Conservation (phyloP, 768 basidiomycete species). For the Nidula microcarpa region DNA sequence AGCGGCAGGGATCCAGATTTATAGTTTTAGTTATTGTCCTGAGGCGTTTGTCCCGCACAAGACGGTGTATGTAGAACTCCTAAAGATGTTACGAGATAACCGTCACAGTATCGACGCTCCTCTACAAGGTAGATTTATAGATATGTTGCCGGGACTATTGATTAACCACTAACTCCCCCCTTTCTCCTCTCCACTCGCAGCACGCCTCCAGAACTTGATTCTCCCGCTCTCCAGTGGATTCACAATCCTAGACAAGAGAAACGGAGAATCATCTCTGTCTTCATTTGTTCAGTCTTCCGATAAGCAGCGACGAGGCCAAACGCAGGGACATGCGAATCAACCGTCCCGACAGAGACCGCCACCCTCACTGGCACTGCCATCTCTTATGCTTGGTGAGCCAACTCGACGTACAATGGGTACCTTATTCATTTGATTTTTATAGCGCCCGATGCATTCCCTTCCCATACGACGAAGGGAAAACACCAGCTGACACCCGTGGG, state of each 20-base stretch:
- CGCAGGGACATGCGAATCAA: constrained; percentile 9
- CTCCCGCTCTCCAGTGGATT: constrained; percentile 29
- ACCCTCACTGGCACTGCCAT: constrained; percentile 6
- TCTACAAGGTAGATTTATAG: constrained; percentile 26
- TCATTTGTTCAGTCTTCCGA: no score
- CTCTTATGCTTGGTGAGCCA: constrained; percentile 34
- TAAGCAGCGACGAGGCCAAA: background rate
- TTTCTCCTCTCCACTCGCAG: constrained; percentile 22
- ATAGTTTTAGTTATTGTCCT: constrained; percentile 44
- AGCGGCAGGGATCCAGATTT: constrained; percentile 34
- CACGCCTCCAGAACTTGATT: constrained; percentile 9
- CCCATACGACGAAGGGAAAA: background rate
- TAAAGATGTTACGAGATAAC: constrained; percentile 36
- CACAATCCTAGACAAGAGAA: background rate
- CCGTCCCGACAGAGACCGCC: background rate
- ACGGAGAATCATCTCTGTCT: no score
- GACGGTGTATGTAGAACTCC: constrained; percentile 44
- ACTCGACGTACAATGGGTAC: background rate
- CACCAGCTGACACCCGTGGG: background rate
- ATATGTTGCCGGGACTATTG: constrained; percentile 1
- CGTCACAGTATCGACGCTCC: constrained; percentile 22
- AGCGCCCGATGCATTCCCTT: constrained; percentile 35
- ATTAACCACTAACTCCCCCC: background rate
- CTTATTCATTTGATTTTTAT: constrained; percentile 1
- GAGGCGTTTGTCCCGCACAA: constrained; percentile 36